Evolutionary conservation across 164 flowering plant genomes (phyloP).

Genomic region (Akebia trifoliata): DNA sequence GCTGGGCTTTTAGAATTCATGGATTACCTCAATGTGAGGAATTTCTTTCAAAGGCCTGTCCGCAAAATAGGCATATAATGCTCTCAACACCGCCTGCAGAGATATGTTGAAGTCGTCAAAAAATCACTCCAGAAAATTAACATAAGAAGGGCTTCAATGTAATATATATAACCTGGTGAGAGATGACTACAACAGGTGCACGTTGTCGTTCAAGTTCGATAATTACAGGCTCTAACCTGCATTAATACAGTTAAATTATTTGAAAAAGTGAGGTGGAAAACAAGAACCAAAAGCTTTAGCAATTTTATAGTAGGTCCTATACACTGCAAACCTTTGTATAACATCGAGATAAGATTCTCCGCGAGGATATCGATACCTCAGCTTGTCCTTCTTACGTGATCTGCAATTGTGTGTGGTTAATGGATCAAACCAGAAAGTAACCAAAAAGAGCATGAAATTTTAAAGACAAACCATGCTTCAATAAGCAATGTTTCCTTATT

Average conservation of each 20-base stretch:
- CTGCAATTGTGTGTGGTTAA: conserved; percentile 32
- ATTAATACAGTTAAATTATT: conserved; percentile 7
- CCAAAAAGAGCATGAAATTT: not conserved
- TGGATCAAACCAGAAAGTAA: not conserved
- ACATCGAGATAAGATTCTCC: conserved; percentile 99
- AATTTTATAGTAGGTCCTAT: not conserved
- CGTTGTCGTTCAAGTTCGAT: conserved; percentile 97
- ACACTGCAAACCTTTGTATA: conserved; percentile 73
- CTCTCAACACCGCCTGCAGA: conserved; percentile 87
- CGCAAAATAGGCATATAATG: conserved; percentile 96
- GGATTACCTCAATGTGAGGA: conserved; percentile 89
- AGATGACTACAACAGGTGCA: conserved; percentile 93
- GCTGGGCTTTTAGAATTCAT: not conserved
- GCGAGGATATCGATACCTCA: conserved; percentile 96
- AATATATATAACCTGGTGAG: conserved; percentile 70
- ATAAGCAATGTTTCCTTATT: not conserved
- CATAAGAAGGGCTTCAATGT: not conserved
- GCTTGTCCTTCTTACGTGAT: conserved; percentile 89
- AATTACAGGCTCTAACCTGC: conserved; percentile 96
- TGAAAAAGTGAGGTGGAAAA: not conserved
- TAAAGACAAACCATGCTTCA: not conserved
- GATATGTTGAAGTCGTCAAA: not conserved
- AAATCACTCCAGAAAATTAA: not conserved
- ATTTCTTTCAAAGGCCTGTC: conserved; percentile 93
- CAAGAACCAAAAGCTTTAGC: not conserved